A percentile compares a stretch with the other conserved stretches of the same genome.
These are phyloP conservation scores for Chalciporus chontae DNA, from an alignment of 768 basidiomycete genomes.

Conservation along the genomic window DNA sequence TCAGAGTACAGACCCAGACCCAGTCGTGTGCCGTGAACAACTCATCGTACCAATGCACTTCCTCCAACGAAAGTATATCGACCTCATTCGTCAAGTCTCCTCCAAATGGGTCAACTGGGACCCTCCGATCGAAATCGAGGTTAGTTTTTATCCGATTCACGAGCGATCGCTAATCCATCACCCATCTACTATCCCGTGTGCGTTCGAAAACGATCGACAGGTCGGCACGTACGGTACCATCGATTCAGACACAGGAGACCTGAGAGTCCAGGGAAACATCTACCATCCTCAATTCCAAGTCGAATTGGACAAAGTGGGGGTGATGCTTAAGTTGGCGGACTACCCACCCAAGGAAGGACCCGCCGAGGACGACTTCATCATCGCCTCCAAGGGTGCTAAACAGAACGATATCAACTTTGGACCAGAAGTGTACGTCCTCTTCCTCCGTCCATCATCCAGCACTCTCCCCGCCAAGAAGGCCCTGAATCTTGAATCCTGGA, in stretches of 20 bases:
- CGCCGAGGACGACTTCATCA: constrained; percentile 21
- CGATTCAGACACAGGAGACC: constrained; percentile 27
- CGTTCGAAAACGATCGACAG: too few relatives aligned
- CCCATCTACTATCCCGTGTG: too few relatives aligned
- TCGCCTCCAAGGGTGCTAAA: constrained; percentile 24
- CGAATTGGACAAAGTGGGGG: constrained; percentile 8
- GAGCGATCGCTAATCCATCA: too few relatives aligned
- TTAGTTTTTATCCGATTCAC: too few relatives aligned
- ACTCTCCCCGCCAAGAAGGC: too few relatives aligned
- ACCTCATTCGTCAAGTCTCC: constrained; percentile 29
- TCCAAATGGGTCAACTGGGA: constrained; percentile 41
- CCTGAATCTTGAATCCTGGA: too few relatives aligned
- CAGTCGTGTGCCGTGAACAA: background rate
- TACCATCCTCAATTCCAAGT: constrained; percentile 21
- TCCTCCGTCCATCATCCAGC: too few relatives aligned
- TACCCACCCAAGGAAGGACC: constrained; percentile 11
- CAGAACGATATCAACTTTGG: constrained; percentile 6
- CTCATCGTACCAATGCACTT: constrained; percentile 7
- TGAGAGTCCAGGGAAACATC: constrained; percentile 32
- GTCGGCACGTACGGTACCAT: constrained; percentile 35
- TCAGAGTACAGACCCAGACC: too few relatives aligned
- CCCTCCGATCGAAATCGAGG: constrained; percentile 32
- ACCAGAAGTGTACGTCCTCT: constrained; percentile 25
- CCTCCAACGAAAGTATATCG: constrained; percentile 32
- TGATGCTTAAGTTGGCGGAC: constrained; percentile 6